Evolutionary conservation across 1,139 yeast genomes (phyloP).

Genomic region (Blastobotrys aristatus): DNA sequence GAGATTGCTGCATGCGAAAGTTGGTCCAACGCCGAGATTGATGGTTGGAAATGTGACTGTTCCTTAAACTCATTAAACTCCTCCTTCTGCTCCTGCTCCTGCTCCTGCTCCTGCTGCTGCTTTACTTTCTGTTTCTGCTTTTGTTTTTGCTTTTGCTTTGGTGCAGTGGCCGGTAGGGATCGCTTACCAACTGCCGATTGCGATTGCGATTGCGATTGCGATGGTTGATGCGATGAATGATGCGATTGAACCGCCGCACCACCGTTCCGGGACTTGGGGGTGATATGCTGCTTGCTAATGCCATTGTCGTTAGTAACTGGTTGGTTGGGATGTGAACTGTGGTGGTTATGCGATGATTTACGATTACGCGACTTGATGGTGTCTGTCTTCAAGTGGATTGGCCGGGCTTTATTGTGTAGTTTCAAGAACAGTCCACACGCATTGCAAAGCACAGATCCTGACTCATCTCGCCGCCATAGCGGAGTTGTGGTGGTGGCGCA

Average conservation of each 20-base stretch:
- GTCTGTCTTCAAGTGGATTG: conserved; percentile 84
- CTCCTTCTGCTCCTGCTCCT: background rate
- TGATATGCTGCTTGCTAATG: background rate
- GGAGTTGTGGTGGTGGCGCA: conserved; percentile 93
- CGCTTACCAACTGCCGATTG: too few species aligned
- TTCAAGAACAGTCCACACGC: conserved; percentile 92
- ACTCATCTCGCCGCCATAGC: conserved; percentile 89
- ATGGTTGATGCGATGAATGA: too few species aligned
- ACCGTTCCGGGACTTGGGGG: too few species aligned
- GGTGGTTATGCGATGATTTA: conserved; percentile 33
- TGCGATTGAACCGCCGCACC: too few species aligned
- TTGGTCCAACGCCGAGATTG: conserved; percentile 7
- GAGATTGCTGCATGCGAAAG: conserved; percentile 10
- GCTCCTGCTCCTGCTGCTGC: background rate
- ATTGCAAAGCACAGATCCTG: conserved; percentile 88
- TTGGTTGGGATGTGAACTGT: background rate
- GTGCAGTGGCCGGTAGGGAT: too few species aligned
- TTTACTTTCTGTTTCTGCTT: background rate
- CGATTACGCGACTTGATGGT: conserved; percentile 87
- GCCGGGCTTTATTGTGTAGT: conserved; percentile 88
- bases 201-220: too few species aligned
- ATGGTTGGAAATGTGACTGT: background rate
- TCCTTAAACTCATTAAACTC: background rate
- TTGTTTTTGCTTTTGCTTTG: too few species aligned
- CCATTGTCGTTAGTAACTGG: background rate